Base-by-base conservation (phyloP, 1,284 basidiomycete genomes). In the Pseudozyma pruni region DNA sequence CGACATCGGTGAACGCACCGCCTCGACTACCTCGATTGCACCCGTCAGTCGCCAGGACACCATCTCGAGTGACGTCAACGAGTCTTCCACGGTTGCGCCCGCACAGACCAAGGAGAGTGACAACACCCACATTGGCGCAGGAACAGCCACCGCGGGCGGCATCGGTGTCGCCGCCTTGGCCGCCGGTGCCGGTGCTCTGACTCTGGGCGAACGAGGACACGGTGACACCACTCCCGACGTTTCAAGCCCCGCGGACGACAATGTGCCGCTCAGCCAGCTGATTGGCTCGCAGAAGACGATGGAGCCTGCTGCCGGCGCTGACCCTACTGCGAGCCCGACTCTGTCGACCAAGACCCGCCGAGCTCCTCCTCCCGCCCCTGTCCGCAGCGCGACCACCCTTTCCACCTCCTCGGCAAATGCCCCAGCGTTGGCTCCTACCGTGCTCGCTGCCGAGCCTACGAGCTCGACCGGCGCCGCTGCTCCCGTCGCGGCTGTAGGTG, bases 351-450 rank as follows among this genome's bases (percentile, higher is more conserved):
- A 76, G 68, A 75, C 71, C 9, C 53, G 76, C 17, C 64, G 76
- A 22, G 75, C 76, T 9, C 75, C 76, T 23, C 76, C 76, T 22
- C 75, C 76, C 13, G 74, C 73, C 9, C 76, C 76, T 2, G 63
- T 74, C 6, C 60, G 76, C 13, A 57, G 54, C 49, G 42, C 52
- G 3, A 69, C 74, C 11, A 51, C 50, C 4, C 41, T 48, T 5
- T 69, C 69, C 17, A 25, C 62, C 1, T 38, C 66, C 8, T 67
- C 63, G 25, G 49, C 48, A 22, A 38, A 31, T 41, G 53, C 49
- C 43, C 54, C 44, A 13, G 45, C 64, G 25, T 23, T 34, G 2
- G 57, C 62, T 13, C 44, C 57, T 5, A 51, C 47, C 3, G 59
- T 52, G 4, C 50, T 64, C 5, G 54, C 48, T 34, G 54, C 53